Percentiles rank a stretch among this genome's conserved stretches.
phyloP scores from a whole-genome alignment of 192 early-diverging fungal genomes.

The Allomyces arbusculus region DNA sequence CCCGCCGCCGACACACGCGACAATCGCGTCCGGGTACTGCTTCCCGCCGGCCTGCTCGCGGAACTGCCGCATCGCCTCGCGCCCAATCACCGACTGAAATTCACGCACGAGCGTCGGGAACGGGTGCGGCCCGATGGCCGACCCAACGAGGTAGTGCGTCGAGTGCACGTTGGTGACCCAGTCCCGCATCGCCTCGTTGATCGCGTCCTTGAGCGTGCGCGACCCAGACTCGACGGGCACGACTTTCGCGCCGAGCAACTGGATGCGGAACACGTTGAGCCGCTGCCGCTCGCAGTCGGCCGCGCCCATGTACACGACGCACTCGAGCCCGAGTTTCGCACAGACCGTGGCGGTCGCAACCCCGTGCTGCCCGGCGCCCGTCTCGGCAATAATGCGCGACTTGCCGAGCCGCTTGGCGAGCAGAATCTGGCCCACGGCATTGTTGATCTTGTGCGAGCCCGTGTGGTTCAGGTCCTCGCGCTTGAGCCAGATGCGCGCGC shows the following conservation, averaged over 20 bases:
- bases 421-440: slow-evolving; percentile 84
- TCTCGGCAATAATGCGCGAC: slow-evolving; percentile 93
- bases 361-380: slow-evolving; percentile 95
- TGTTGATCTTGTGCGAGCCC: slow-evolving; percentile 98
- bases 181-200: slow-evolving; percentile 97
- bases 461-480: slow-evolving; percentile 98
- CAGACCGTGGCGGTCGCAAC: slow-evolving; percentile 95
- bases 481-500: slow-evolving; percentile 92
- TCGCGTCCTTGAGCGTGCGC: slow-evolving; percentile 86
- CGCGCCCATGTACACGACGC: slow-evolving; percentile 93
- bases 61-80: slow-evolving; percentile 73
- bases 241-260: slow-evolving; percentile 78
- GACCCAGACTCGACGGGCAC: slow-evolving; percentile 59
- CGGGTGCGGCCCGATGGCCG: slow-evolving; percentile 89
- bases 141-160: slow-evolving; percentile 93
- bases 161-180: slow-evolving; percentile 87
- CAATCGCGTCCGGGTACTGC: slow-evolving; percentile 63
- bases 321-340: slow-evolving; percentile 92
- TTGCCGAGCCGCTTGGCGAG: slow-evolving; percentile 90
- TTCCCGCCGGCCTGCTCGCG: slow-evolving; percentile 45
- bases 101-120: slow-evolving; percentile 94
- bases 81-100: slow-evolving; percentile 94
- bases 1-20: slow-evolving; percentile 96
- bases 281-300: slow-evolving; percentile 86
- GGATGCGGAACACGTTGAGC: slow-evolving; percentile 90